A percentile compares a stretch with the other conserved stretches of the same genome.
Evolutionary conservation across 345 rosid species (phyloP).

Genomic region (Fremontodendron californicum): DNA sequence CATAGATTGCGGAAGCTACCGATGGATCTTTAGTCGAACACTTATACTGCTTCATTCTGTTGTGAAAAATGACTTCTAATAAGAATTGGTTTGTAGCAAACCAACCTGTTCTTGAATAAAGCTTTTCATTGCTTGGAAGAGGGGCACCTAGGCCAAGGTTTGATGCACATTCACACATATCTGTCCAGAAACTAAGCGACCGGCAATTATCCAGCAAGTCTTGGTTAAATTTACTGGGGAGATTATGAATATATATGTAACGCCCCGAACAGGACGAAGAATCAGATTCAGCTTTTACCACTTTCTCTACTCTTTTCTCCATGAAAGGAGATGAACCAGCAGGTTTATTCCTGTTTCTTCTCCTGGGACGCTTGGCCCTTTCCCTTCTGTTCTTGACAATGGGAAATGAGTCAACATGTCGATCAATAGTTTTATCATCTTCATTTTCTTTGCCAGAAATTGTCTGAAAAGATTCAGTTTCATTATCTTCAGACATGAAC

Average conservation of each 20-base stretch:
- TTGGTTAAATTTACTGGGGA: constrained; percentile 58
- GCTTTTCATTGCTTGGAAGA: constrained; percentile 35
- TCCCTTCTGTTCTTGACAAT: background rate
- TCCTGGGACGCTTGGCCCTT: background rate
- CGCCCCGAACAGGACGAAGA: constrained; percentile 14
- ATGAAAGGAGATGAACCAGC: background rate
- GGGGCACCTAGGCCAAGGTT: constrained; percentile 58
- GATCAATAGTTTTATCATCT: constrained; percentile 5
- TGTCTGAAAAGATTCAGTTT: constrained; percentile 22
- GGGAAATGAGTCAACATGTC: background rate
- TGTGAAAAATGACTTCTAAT: constrained; percentile 73
- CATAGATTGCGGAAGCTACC: constrained; percentile 59
- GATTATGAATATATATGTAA: constrained; percentile 47
- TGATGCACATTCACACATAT: constrained; percentile 53
- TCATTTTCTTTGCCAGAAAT: constrained; percentile 10
- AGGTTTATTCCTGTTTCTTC: background rate
- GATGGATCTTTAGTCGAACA: constrained; percentile 66
- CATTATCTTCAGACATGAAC: constrained; percentile 5
- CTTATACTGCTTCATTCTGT: constrained; percentile 70
- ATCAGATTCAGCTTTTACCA: background rate
- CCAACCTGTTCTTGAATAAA: constrained; percentile 49
- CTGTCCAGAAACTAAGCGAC: constrained; percentile 50
- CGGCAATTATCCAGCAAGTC: constrained; percentile 57
- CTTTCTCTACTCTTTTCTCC: background rate
- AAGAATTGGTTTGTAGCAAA: constrained; percentile 72